These are phyloP conservation scores for Penicillium brevicompactum DNA, from an alignment of 2,329 filamentous ascomycete genomes.

Conservation along the genomic window DNA sequence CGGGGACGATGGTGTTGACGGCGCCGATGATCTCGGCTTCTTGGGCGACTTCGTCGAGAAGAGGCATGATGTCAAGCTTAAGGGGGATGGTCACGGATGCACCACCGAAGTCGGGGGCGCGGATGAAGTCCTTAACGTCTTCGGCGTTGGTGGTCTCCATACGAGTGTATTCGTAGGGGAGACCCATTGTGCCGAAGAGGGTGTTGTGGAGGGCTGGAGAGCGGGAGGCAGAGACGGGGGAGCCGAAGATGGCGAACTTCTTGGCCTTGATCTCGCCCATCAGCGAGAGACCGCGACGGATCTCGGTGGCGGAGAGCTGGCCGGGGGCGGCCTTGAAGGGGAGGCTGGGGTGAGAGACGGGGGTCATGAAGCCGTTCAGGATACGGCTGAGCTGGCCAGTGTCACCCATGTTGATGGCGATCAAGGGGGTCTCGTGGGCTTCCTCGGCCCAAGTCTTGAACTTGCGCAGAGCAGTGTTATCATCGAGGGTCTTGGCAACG, in stretches of 20 bases:
- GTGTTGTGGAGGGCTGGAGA: constrained; percentile 90
- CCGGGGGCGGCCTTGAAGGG: constrained; percentile 93
- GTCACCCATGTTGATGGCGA: constrained; percentile 93
- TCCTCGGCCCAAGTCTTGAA: constrained; percentile 78
- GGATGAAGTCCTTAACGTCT: constrained; percentile 67
- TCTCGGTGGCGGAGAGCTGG: constrained; percentile 87
- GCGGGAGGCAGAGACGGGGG: constrained; percentile 76
- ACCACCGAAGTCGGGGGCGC: constrained; percentile 76
- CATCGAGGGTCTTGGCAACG: constrained; percentile 71
- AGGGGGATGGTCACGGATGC: constrained; percentile 95
- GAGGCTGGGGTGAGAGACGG: constrained; percentile 85
- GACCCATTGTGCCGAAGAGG: constrained; percentile 72
- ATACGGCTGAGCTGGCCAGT: constrained; percentile 87
- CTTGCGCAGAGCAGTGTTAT: constrained; percentile 80
- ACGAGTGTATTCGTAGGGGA: constrained; percentile 80
- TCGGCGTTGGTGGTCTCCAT: constrained; percentile 71
- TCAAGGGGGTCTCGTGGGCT: constrained; percentile 78
- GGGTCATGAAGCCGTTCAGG: constrained; percentile 89
- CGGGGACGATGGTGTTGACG: constrained; percentile 86
- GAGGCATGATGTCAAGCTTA: constrained; percentile 81
- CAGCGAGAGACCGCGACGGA: constrained; percentile 74
- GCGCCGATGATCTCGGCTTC: constrained; percentile 84
- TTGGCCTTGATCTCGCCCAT: constrained; percentile 76
- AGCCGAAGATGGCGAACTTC: constrained; percentile 85
- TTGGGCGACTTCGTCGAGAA: constrained; percentile 77